Base-by-base conservation (phyloP, 768 basidiomycete species). In the Leccinellum luteum region DNA sequence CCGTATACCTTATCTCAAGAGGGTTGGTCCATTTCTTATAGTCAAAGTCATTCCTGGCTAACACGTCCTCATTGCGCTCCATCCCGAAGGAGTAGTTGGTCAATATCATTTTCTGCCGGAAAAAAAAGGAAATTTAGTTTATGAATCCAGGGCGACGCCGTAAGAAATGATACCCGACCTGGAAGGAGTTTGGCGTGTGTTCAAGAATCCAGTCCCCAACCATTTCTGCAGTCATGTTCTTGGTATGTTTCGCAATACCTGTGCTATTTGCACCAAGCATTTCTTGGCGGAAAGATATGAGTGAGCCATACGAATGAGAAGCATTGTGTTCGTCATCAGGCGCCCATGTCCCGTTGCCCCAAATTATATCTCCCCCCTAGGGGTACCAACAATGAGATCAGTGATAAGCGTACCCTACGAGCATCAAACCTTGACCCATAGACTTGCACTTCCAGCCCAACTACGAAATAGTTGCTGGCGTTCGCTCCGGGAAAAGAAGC, bases 11-110 rank as follows among this genome's bases (percentile, higher is more conserved):
- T 19, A 87, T 78, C 73, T 94, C 92, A 21, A 94, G 76, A 12
- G 94, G 94, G 70, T 98, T 98, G 10, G 88, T 81, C 96, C 96
- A 99, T 75, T 94, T 96, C 14, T 75, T 82, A 66, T 81, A 85
- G 70, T 94, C 90, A 23, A 77, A 62, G 64, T 88, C 80, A 70
- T 95, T 96, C 59, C 69, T 74, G 56, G 78, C 79, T 54, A 97
- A 70, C 35, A 75, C 74, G 49, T 76, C 74, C 54, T 86, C 86
- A 62, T 94, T 83, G 15, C 85, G 78, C 74, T 98, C 95, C 48
- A 97, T 86, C 0, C 92, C 94, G 69, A 85, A 89, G 9, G 91
- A 94, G 73, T 94, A 98, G 67, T 98, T 98, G 0, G 79, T 81
- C 38, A 73, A 76, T 30, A 94, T 72, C 92, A 94, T 95, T 80